Conservation (phyloP, 306 rosid genomes). For the Glycine tomentella region DNA sequence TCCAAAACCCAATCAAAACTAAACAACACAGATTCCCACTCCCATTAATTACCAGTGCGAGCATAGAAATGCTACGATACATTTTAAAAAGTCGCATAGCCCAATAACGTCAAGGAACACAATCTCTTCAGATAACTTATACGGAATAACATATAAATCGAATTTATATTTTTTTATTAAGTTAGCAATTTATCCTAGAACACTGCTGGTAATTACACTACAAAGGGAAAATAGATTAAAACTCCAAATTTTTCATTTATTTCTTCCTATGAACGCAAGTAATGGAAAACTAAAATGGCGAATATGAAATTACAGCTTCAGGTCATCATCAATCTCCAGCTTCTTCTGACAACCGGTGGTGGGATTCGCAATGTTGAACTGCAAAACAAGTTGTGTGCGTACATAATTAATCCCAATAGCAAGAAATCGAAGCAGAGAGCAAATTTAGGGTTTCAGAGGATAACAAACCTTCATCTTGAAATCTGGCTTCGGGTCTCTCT, state of each 20-base stretch:
- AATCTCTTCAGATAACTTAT: not conserved
- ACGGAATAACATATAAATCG: not conserved
- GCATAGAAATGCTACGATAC: not conserved
- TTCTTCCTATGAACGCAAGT: not conserved
- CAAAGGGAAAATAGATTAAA: not conserved
- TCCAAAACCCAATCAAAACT: not conserved
- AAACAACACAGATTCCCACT: not conserved
- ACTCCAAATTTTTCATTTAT: not conserved
- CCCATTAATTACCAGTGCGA: not conserved
- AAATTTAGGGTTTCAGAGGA: slow-evolving; percentile 25
- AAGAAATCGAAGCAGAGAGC: not conserved
- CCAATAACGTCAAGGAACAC: not conserved
- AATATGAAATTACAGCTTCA: slow-evolving; percentile 43
- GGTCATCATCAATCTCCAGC: slow-evolving; percentile 53
- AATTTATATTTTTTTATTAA: not conserved
- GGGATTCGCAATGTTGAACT: slow-evolving; percentile 56
- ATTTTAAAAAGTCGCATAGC: not conserved
- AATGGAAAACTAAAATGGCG: not conserved
- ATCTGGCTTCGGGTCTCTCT: slow-evolving; percentile 12
- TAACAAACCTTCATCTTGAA: slow-evolving; percentile 53
- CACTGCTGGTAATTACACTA: not conserved
- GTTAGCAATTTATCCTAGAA: not conserved
- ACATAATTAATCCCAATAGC: not conserved
- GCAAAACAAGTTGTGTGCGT: not conserved
- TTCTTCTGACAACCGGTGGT: slow-evolving; percentile 57